Base-by-base conservation (phyloP, 139 green algal species). In the Tetradesmus obliquus region DNA sequence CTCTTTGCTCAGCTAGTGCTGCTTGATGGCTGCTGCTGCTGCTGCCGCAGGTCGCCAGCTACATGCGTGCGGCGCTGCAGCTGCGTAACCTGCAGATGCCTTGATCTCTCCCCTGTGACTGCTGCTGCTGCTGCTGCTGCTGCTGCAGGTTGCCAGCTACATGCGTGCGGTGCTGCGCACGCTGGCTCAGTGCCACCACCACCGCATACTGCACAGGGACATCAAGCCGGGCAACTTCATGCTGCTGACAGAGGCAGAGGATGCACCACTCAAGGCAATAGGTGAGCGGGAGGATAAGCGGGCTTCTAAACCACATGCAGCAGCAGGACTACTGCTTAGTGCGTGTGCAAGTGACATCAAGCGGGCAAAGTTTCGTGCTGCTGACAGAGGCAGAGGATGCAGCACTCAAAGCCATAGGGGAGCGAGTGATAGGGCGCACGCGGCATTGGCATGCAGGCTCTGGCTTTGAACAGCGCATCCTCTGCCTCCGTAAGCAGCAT, bases 191-290 rank as follows among this genome's bases (percentile, higher is more conserved):
- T 98, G 96, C 91, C 95, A 97, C 91, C 76, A 82, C 3, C 91
- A 95, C 66, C 86, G 92, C 81, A 97, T 98, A 84, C 91, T 98
- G 71, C 97, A 98, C 92, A 92, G 96, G 5, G 96, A 98, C 93
- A 95, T 98, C 86, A 98, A 98, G 19, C 51, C 94, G 84, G 97
- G 97, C 74, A 99, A 99, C 93, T 99, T 99, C 94, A 97, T 99
- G 97, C 94, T 99, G 86, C 94, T 98, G 1, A 95, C 91, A 32
- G 93, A 97, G 4, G 91, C 93, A 1, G 89, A 96, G 19, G 89
- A 95, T 22, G 91, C 97, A 7, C 97, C 95, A 3, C 87, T 99
- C 79, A 99, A 99, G 92, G 97, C 97, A 55, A 98, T 99, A n/a
- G 95, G 94, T 96, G 83, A 72, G 92, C 13, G 20, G 72, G 45